A percentile compares a stretch with the other conserved stretches of the same genome.
phyloP scores from a whole-genome alignment of 352 stramenopile genomes.

The Phytopythium litorale region DNA sequence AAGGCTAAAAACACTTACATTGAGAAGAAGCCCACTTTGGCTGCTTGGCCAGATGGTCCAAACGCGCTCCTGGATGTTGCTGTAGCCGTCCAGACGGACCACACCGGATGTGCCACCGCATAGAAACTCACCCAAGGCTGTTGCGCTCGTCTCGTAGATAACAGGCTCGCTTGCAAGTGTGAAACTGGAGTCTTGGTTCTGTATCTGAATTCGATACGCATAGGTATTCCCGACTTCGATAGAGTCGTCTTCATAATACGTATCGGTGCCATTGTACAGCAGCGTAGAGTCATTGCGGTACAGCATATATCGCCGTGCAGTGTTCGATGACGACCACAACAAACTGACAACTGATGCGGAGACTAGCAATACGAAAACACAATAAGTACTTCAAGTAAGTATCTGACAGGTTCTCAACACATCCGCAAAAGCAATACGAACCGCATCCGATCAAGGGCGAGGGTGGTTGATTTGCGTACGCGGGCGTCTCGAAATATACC shows the following conservation, averaged over 20 bases:
- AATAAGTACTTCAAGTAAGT: background rate
- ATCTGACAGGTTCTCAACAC: background rate
- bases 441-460: slow-evolving; percentile 44
- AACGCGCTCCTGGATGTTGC: slow-evolving; percentile 21
- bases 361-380: slow-evolving; percentile 14
- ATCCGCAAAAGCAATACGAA: slow-evolving; percentile 16
- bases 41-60: slow-evolving; percentile 34
- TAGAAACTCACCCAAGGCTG: slow-evolving; percentile 18
- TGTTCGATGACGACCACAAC: background rate
- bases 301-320: slow-evolving; percentile 27
- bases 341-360: slow-evolving; percentile 17
- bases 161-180: slow-evolving; percentile 29
- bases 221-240: slow-evolving; percentile 31
- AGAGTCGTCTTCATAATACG: slow-evolving; percentile 32
- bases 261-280: slow-evolving; percentile 19
- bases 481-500: slow-evolving; percentile 38
- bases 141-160: slow-evolving; percentile 10
- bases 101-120: slow-evolving; percentile 25
- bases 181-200: slow-evolving; percentile 14
- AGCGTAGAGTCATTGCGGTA: slow-evolving; percentile 25
- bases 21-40: slow-evolving; percentile 27
- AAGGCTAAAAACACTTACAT: slow-evolving; percentile 15
- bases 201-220: slow-evolving; percentile 27
- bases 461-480: slow-evolving; percentile 27
- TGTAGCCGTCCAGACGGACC: slow-evolving; percentile 37